A percentile compares a stretch with the other conserved stretches of the same genome.
Conservation (phyloP, 305 asterid species). For the Lippia alba region DNA sequence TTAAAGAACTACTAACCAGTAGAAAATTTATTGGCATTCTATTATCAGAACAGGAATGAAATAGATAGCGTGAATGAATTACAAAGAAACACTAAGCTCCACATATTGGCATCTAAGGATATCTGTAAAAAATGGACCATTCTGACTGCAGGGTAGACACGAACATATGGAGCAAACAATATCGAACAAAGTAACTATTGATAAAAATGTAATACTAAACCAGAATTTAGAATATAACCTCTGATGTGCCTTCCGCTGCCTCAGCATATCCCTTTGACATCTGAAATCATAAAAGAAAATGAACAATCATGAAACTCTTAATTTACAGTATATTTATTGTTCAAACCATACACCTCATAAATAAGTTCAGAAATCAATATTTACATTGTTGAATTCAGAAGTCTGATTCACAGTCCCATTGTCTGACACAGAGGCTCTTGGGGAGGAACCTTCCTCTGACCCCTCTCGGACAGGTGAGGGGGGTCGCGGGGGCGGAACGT, state of each 20-base stretch:
- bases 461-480: constrained; percentile 98
- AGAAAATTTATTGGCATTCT: background rate
- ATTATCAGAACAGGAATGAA: background rate
- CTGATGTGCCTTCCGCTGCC: constrained; percentile 63
- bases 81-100: background rate
- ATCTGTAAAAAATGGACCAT: background rate
- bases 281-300: constrained; percentile 44
- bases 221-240: constrained; percentile 55
- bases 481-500: constrained; percentile 78
- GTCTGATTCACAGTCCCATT: constrained; percentile 67
- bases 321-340: background rate
- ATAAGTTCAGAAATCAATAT: constrained; percentile 39
- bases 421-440: constrained; percentile 91
- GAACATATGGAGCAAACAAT: constrained; percentile 12
- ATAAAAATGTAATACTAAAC: constrained; percentile 5
- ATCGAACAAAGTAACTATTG: background rate
- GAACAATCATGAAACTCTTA: constrained; percentile 12
- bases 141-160: constrained; percentile 21
- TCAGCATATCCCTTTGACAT: constrained; percentile 61
- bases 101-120: background rate
- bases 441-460: constrained; percentile 95
- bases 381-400: constrained; percentile 66
- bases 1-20: background rate
- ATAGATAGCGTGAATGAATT: background rate
- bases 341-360: constrained; percentile 23